Evolutionary conservation across 1,139 yeast species (phyloP).

Genomic region (Lodderomyces orthopsilosis): DNA sequence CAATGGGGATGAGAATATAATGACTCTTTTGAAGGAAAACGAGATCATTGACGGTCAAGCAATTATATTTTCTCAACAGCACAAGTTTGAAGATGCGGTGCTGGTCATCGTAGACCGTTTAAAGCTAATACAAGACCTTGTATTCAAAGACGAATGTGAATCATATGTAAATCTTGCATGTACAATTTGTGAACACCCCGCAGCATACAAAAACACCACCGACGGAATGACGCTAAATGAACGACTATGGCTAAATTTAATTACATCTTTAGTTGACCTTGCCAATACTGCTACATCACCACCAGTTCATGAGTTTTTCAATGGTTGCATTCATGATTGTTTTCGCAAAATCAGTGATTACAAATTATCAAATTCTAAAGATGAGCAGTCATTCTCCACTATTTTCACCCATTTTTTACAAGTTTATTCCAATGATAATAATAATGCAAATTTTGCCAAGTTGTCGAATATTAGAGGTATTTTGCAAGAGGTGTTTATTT

Average conservation of each 20-base stretch:
- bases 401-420: constrained; percentile 52
- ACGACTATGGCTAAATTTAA: constrained; percentile 37
- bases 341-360: constrained; percentile 50
- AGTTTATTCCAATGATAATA: constrained; percentile 24
- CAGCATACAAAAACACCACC: constrained; percentile 13
- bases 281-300: constrained; percentile 14
- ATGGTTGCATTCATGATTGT: constrained; percentile 48
- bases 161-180: constrained; percentile 27
- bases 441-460: constrained; percentile 27
- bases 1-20: constrained; percentile 18
- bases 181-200: constrained; percentile 27
- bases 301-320: constrained; percentile 25
- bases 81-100: constrained; percentile 27
- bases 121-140: constrained; percentile 10
- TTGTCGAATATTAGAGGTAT: constrained; percentile 60
- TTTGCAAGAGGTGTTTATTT: constrained; percentile 59
- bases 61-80: constrained; percentile 21
- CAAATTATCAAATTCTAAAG: constrained; percentile 25
- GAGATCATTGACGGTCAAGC: constrained; percentile 25
- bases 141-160: constrained; percentile 11
- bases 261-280: constrained; percentile 27
- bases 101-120: constrained; percentile 14
- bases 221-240: constrained; percentile 27
- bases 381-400: constrained; percentile 41
- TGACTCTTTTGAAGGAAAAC: constrained; percentile 21